phyloP scores from a whole-genome alignment of 495 filamentous ascomycete species.

The Penicillium odoratum region DNA sequence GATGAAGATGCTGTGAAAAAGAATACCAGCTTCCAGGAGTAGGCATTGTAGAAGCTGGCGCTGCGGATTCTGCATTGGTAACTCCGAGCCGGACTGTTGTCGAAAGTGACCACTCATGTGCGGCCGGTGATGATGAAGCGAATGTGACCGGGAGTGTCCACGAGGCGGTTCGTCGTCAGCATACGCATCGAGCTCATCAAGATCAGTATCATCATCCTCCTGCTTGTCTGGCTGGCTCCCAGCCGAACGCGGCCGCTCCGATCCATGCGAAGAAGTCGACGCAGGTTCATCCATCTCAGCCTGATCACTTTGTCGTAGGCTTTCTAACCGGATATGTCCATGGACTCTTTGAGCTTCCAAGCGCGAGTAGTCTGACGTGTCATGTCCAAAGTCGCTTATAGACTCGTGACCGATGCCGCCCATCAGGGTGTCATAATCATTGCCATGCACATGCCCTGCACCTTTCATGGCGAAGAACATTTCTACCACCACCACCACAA shows the following conservation, averaged over 20 bases:
- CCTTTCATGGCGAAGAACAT: slow-evolving; percentile 68
- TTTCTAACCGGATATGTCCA: slow-evolving; percentile 28
- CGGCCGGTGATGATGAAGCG: slow-evolving; percentile 14
- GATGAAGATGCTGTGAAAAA: slow-evolving; percentile 88
- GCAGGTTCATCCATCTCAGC: slow-evolving; percentile 5
- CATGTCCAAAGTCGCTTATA: slow-evolving; percentile 19
- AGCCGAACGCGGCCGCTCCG: slow-evolving; percentile 4
- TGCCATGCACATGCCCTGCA: slow-evolving; percentile 50
- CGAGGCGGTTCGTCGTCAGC: slow-evolving; percentile 25
- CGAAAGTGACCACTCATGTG: slow-evolving; percentile 16
- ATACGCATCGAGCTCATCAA: slow-evolving; percentile 33
- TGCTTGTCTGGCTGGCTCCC: slow-evolving; percentile 12
- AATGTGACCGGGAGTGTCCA: slow-evolving; percentile 10
- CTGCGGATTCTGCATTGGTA: slow-evolving; percentile 43
- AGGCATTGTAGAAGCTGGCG: slow-evolving; percentile 75
- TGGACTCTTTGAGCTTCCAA: slow-evolving; percentile 20
- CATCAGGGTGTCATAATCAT: slow-evolving; percentile 47
- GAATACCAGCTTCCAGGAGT: slow-evolving; percentile 79
- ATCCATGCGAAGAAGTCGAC: slow-evolving; percentile 19
- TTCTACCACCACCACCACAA: slow-evolving; percentile 73
- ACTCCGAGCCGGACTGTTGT: slow-evolving; percentile 18
- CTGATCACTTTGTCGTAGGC: slow-evolving; percentile 17
- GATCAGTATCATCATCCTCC: slow-evolving; percentile 31
- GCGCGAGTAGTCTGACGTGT: slow-evolving; percentile 23
- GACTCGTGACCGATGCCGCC: slow-evolving; percentile 30